phyloP scores from a whole-genome alignment of 2,329 filamentous ascomycete species.

The Dryadomyces sulphureus region DNA sequence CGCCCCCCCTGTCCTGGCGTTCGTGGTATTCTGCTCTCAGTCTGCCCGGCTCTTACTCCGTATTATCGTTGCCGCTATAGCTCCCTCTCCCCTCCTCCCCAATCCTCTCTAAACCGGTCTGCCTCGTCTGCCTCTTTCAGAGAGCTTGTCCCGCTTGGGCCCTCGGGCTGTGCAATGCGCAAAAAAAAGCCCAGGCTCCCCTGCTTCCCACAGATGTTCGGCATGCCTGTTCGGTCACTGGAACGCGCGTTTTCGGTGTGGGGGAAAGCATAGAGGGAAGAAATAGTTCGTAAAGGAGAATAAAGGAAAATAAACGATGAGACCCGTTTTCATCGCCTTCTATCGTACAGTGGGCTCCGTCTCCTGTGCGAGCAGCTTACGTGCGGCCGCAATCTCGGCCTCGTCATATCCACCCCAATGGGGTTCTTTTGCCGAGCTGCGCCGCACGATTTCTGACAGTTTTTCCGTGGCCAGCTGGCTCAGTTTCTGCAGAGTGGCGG shows the following conservation, averaged over 20 bases:
- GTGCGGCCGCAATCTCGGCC: constrained; percentile 56
- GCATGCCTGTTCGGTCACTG: constrained; percentile 15
- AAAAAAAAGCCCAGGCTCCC: constrained; percentile 1
- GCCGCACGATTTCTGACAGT: constrained; percentile 61
- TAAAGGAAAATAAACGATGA: not conserved
- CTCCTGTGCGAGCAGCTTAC: constrained; percentile 47
- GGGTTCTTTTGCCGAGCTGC: constrained; percentile 41
- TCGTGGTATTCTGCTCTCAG: not conserved
- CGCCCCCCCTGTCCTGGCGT: not conserved
- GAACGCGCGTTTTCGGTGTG: constrained; percentile 6
- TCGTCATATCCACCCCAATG: constrained; percentile 61
- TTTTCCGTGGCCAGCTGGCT: constrained; percentile 61
- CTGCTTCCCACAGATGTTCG: constrained; percentile 10
- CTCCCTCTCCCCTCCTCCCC: not conserved
- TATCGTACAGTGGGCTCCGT: constrained; percentile 28
- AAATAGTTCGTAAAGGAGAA: not conserved
- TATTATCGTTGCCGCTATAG: too few species aligned
- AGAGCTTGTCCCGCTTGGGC: not conserved
- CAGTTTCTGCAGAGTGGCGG: constrained; percentile 48
- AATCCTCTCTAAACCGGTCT: not conserved
- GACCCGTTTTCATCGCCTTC: not conserved
- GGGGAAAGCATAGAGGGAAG: not conserved
- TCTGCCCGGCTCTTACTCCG: not conserved
- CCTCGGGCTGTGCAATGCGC: not conserved
- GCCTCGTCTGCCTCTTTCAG: not conserved